Conservation (phyloP, 2,329 filamentous ascomycete species). For the Scedosporium minutisporum region DNA sequence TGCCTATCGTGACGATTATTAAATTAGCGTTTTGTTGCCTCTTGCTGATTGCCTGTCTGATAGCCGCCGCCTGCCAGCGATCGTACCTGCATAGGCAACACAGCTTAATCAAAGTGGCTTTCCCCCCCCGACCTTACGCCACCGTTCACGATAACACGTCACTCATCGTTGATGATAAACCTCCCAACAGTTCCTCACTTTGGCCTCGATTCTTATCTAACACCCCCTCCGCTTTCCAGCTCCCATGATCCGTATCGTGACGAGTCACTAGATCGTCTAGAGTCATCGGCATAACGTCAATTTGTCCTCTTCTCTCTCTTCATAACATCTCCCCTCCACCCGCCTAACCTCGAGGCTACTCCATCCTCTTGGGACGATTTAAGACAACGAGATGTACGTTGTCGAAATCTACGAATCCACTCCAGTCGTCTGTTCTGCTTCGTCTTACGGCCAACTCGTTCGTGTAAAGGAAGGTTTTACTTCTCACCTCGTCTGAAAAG, state of each 20-base stretch:
- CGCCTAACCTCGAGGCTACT: constrained; percentile 1
- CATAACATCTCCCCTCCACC: constrained; percentile 2
- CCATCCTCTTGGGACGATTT: constrained; percentile 1
- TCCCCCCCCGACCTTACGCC: background rate
- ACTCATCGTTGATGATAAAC: background rate
- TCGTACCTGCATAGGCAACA: constrained; percentile 7
- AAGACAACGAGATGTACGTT: constrained; percentile 45
- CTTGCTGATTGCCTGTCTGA: constrained; percentile 3
- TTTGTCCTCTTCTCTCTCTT: background rate
- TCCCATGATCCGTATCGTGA: background rate
- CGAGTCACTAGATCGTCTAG: background rate
- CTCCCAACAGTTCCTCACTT: background rate
- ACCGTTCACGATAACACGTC: background rate
- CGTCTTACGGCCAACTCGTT: constrained; percentile 43
- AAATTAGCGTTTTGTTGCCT: background rate
- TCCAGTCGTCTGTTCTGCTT: constrained; percentile 55
- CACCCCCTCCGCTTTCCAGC: background rate
- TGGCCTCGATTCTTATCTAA: constrained; percentile 1
- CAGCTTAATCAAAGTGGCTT: background rate
- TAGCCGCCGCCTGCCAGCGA: background rate
- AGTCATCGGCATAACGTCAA: constrained; percentile 4
- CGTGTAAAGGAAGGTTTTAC: constrained; percentile 40
- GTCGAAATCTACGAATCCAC: constrained; percentile 34
- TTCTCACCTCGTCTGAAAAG: constrained; percentile 32
- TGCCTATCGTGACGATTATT: background rate